Percentiles rank a stretch among this genome's conserved stretches.
phyloP scores from a whole-genome alignment of 495 filamentous ascomycete species.

The Tuber aestivum region DNA sequence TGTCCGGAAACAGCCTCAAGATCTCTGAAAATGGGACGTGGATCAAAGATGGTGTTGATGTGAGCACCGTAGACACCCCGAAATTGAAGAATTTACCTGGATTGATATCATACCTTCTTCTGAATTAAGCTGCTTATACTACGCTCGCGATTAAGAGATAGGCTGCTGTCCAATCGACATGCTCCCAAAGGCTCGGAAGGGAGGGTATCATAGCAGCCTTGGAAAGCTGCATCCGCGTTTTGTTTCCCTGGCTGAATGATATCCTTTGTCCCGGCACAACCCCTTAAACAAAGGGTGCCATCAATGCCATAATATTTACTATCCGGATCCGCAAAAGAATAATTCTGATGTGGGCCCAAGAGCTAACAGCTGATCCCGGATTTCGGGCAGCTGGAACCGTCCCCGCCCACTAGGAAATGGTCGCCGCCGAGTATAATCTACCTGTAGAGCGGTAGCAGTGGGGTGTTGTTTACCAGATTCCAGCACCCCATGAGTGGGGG shows the following conservation, averaged over 20 bases:
- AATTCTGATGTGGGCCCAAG: neutral
- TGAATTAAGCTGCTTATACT: neutral
- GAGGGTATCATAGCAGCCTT: neutral
- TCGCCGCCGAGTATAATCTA: neutral
- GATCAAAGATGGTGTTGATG: slow-evolving; percentile 67
- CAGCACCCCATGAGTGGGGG: neutral
- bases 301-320: neutral
- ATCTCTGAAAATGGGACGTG: slow-evolving; percentile 60
- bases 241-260: neutral
- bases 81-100: neutral
- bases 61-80: slow-evolving; percentile 54
- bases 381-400: neutral
- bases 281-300: neutral
- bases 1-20: slow-evolving; percentile 84
- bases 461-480: neutral
- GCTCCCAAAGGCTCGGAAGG: neutral
- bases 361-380: neutral
- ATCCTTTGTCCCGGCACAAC: neutral
- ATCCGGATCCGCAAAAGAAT: neutral
- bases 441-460: neutral
- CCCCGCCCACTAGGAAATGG: neutral
- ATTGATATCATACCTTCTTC: neutral
- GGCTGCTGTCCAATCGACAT: neutral
- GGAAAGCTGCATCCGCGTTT: neutral
- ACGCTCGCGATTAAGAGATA: neutral